Conservation (phyloP, 306 rosid genomes). For the Hippophae tibetana region DNA sequence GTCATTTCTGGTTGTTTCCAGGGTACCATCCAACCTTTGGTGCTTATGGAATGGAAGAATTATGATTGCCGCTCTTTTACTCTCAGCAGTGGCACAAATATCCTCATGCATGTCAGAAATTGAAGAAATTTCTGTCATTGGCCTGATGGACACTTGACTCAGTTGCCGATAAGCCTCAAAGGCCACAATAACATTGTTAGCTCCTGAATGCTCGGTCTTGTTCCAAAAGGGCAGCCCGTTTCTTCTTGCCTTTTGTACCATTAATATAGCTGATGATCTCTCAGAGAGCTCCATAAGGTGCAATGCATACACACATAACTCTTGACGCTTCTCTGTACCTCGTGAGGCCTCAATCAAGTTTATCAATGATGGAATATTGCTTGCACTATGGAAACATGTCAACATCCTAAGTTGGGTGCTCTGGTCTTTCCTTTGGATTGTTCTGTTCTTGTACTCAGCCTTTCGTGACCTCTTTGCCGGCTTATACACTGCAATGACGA, state of each 20-base stretch:
- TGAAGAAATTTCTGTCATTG: constrained; percentile 60
- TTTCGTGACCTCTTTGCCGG: constrained; percentile 44
- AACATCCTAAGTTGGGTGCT: constrained; percentile 50
- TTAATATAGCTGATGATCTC: constrained; percentile 52
- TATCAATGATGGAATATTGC: constrained; percentile 57
- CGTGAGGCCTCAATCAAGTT: constrained; percentile 76
- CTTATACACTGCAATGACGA: constrained; percentile 52
- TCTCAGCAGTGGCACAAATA: constrained; percentile 39
- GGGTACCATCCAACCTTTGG: constrained; percentile 44
- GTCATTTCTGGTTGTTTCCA: constrained; percentile 38
- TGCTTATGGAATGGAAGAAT: constrained; percentile 61
- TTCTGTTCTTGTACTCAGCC: constrained; percentile 40
- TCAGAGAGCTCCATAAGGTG: constrained; percentile 72
- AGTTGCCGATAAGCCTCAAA: constrained; percentile 51
- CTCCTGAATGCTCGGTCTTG: constrained; percentile 17
- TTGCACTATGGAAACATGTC: constrained; percentile 53
- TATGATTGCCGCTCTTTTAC: constrained; percentile 42
- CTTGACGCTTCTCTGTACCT: constrained; percentile 48
- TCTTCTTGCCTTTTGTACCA: constrained; percentile 53
- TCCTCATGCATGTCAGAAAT: constrained; percentile 43
- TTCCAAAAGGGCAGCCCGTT: constrained; percentile 68
- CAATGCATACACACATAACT: constrained; percentile 71
- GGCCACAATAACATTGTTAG: constrained; percentile 41
- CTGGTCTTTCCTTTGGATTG: constrained; percentile 41
- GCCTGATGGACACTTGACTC: constrained; percentile 50